Base-by-base conservation (phyloP, 805 yeast species). In the Citeromyces nyonsensis region DNA sequence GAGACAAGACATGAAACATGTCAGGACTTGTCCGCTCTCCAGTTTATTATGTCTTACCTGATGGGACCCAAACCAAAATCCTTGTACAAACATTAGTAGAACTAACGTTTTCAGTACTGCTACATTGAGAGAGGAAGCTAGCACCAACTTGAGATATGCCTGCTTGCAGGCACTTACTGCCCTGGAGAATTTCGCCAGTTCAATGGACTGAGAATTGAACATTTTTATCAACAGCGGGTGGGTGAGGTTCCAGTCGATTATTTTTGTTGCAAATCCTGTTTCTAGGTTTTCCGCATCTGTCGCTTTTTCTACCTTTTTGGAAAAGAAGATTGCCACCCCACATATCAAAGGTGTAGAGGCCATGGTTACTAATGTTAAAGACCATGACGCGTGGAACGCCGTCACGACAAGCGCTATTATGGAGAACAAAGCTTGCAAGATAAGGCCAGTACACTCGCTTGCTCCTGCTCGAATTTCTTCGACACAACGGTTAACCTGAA, bases 51-150 rank as follows among this genome's bases (percentile, higher is more conserved):
- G 50, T 25, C 54, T 51, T 3, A 84, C 75, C 59, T 81, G 64
- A 29, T 61, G 61, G 20, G 77, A 67, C 2, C 97, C 99, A 54
- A 78, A 88, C 83, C 94, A 85, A 44, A 91, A 81, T 0, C 88
- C 93, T 51, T 83, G 95, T 3, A 86, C 80, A 57, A 88, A 85
- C 73, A 85, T 75, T 46, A 73, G 48, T 26, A 83, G 56, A 0
- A 77, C 63, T 4, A 86, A 41, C 15, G 67, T 53, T 42, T 76
- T 67, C 32, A 77, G 51, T 0, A 67, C 28, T 0, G 80, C 76
- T 14, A 66, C 49, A 45, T 83, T 85, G 1, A 66, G 44, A 9
- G 74, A 57, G 4, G 70, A 53, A 10, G 60, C 64, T 15, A 69
- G 44, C n/a, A 69, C 59, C 28, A 62, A 44, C 29, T 57, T 57